Evolutionary conservation across 176 grass and related monocot genomes (phyloP).

Genomic region (Neostapfia colusana): DNA sequence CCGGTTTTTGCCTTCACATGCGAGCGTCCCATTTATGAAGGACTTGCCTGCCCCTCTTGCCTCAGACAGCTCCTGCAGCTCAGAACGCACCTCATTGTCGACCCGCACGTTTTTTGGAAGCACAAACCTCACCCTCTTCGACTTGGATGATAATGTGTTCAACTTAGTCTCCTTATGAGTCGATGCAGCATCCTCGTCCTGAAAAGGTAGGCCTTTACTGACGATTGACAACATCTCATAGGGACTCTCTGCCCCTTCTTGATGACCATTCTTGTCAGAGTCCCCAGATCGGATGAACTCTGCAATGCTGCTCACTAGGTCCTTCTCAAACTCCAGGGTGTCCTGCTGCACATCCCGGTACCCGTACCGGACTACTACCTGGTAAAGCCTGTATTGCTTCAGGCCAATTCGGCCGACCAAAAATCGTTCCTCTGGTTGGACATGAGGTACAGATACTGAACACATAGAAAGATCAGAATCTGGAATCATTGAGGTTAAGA

Average conservation of each 20-base stretch:
- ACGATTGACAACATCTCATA: conserved; percentile 61
- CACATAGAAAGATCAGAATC: conserved; percentile 81
- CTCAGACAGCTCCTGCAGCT: conserved; percentile 74
- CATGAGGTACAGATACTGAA: conserved; percentile 68
- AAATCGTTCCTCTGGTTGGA: conserved; percentile 64
- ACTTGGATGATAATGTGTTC: conserved; percentile 3
- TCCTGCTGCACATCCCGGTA: conserved; percentile 84
- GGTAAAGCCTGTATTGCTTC: conserved; percentile 70
- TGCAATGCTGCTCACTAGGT: conserved; percentile 74
- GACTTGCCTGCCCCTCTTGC: conserved; percentile 88
- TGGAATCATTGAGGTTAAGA: conserved; percentile 22
- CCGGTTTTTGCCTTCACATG: conserved; percentile 73
- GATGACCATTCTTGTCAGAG: conserved; percentile 31
- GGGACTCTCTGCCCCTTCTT: conserved; percentile 40
- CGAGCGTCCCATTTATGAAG: conserved; percentile 70
- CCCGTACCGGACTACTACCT: conserved; percentile 78
- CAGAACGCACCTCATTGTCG: conserved; percentile 39
- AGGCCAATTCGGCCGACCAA: conserved; percentile 77
- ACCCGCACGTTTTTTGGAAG: conserved; percentile 61
- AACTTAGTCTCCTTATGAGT: conserved; percentile 12
- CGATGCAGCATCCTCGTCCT: conserved; percentile 53
- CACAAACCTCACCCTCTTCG: conserved; percentile 64
- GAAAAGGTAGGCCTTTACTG: conserved; percentile 50
- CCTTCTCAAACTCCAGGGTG: conserved; percentile 79
- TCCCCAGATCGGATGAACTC: conserved; percentile 71